These are phyloP conservation scores for Botrytis elliptica DNA, from an alignment of 2,329 filamentous ascomycete species.

Conservation along the genomic window DNA sequence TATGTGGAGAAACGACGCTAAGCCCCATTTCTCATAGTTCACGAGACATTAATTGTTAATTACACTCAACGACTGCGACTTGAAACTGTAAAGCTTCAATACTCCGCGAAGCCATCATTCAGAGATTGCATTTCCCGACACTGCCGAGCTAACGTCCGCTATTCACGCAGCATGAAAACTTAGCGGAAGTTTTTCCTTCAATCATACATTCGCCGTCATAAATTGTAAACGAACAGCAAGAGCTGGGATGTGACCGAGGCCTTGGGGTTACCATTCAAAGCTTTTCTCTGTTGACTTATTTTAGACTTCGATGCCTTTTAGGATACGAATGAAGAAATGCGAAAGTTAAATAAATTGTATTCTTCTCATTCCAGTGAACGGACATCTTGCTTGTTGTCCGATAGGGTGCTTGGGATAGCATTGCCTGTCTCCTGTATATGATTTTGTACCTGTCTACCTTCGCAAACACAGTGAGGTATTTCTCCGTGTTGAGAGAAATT, in stretches of 20 bases:
- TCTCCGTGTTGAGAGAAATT: neutral
- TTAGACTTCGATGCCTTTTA: neutral
- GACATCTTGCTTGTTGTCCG: neutral
- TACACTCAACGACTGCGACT: neutral
- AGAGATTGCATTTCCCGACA: neutral
- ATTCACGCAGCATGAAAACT: neutral
- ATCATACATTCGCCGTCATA: neutral
- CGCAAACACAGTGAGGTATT: neutral
- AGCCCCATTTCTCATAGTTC: neutral
- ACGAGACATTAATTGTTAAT: neutral
- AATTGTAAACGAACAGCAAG: neutral
- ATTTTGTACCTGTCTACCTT: neutral
- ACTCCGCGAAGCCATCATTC: neutral
- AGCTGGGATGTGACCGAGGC: neutral
- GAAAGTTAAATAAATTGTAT: neutral
- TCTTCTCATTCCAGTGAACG: rapidly evolving
- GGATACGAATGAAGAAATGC: neutral
- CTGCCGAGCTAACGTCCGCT: neutral
- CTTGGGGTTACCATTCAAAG: neutral
- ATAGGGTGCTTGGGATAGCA: neutral
- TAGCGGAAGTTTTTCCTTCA: neutral
- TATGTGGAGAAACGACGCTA: too few species aligned
- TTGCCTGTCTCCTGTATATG: neutral
- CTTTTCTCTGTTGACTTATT: neutral
- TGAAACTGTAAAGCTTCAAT: neutral